phyloP scores from a whole-genome alignment of 257 asterid species.

The Ehretia macrophylla region DNA sequence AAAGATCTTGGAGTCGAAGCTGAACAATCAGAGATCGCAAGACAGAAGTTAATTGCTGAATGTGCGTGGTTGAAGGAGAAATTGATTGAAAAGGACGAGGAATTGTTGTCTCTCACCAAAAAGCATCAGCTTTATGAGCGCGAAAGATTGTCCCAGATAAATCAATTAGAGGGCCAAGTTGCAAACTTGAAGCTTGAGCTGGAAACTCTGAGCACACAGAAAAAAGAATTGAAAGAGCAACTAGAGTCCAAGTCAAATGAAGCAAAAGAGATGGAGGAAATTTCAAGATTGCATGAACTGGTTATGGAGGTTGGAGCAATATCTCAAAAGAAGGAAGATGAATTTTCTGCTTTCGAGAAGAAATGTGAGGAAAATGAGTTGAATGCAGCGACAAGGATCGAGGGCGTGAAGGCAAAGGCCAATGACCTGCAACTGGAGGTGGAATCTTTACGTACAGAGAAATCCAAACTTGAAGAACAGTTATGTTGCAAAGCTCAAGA shows the following conservation, averaged over 20 bases:
- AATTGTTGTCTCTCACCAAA: conserved; percentile 12
- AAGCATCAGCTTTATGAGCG: conserved; percentile 15
- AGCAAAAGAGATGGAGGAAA: conserved; percentile 25
- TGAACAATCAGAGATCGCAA: conserved; percentile 24
- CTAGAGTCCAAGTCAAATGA: conserved; percentile 26
- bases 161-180: conserved; percentile 41
- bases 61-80: conserved; percentile 18
- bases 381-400: no score
- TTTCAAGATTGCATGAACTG: conserved; percentile 32
- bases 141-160: conserved; percentile 13
- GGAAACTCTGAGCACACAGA: conserved; percentile 23
- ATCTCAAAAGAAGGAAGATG: background rate
- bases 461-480: conserved; percentile 25
- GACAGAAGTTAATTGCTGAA: conserved; percentile 19
- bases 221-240: conserved; percentile 27
- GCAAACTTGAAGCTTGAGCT: conserved; percentile 36
- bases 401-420: conserved; percentile 22
- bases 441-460: conserved; percentile 24
- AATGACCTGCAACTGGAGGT: conserved; percentile 29
- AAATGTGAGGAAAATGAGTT: conserved; percentile 31
- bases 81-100: conserved; percentile 20
- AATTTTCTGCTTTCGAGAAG: conserved; percentile 7
- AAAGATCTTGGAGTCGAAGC: conserved; percentile 27
- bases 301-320: conserved; percentile 16
- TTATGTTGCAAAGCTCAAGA: conserved; percentile 7